Percentiles rank a stretch among this genome's conserved stretches.
Evolutionary conservation across 495 filamentous ascomycete genomes (phyloP).

Genomic region (Cercophora newfieldiana): DNA sequence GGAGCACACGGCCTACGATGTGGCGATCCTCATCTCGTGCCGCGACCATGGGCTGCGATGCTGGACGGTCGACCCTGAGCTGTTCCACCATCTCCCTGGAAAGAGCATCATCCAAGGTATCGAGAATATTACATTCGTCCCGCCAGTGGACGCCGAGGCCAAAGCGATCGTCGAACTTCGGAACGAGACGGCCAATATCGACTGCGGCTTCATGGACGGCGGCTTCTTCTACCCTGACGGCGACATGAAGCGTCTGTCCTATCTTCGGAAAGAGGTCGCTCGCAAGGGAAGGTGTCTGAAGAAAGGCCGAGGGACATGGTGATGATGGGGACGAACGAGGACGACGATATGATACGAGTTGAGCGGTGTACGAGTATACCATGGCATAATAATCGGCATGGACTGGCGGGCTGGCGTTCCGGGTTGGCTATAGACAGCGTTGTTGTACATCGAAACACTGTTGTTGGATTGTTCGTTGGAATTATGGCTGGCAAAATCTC

Average conservation of each 20-base stretch:
- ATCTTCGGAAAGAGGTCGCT: constrained; percentile 15
- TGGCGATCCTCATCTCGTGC: constrained; percentile 22
- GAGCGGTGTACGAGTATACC: background rate
- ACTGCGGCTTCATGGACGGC: constrained; percentile 20
- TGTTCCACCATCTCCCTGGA: constrained; percentile 24
- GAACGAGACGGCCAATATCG: constrained; percentile 22
- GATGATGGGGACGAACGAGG: background rate
- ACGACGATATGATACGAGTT: background rate
- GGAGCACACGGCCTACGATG: constrained; percentile 30
- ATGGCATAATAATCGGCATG: background rate
- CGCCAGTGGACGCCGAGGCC: constrained; percentile 20
- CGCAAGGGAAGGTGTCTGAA: constrained; percentile 22
- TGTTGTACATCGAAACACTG: background rate
- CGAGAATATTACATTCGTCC: constrained; percentile 16
- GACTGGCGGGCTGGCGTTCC: background rate
- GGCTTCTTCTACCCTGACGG: constrained; percentile 12
- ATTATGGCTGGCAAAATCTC: too few species aligned
- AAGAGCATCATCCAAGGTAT: constrained; percentile 23
- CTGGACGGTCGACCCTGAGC: constrained; percentile 22
- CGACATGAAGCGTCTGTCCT: constrained; percentile 11
- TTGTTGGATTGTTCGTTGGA: background rate
- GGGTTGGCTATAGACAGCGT: background rate
- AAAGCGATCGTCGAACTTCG: constrained; percentile 17
- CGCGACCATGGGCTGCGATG: constrained; percentile 17
- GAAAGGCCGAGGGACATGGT: constrained; percentile 8